Evolutionary conservation across 768 basidiomycete species (phyloP).

Genomic region (Lentinula boryana): DNA sequence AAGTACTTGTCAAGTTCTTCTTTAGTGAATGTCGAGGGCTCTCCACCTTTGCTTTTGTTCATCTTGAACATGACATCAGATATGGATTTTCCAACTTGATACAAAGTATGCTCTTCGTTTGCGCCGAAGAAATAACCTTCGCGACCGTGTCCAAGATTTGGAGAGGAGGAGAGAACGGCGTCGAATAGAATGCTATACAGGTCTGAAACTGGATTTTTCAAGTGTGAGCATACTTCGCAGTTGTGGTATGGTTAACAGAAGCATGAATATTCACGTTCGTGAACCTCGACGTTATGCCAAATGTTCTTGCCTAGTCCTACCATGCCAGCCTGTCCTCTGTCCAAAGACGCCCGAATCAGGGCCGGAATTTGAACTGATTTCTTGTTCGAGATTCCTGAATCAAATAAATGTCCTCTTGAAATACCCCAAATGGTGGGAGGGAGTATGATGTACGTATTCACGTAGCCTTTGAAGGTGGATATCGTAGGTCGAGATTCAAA

Average conservation of each 20-base stretch:
- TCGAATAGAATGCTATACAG: constrained; percentile 42
- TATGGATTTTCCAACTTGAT: constrained; percentile 34
- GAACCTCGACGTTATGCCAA: constrained; percentile 52
- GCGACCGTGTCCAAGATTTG: constrained; percentile 32
- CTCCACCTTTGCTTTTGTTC: constrained; percentile 28
- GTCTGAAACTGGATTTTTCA: constrained; percentile 26
- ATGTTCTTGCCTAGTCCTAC: constrained; percentile 53
- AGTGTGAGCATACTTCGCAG: not conserved
- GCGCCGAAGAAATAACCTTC: constrained; percentile 51
- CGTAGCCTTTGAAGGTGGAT: constrained; percentile 1
- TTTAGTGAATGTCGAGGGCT: constrained; percentile 39
- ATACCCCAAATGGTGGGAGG: constrained; percentile 50
- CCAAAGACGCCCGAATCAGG: constrained; percentile 37
- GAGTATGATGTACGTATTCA: constrained; percentile 6
- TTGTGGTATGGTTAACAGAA: not conserved
- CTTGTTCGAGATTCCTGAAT: constrained; percentile 45
- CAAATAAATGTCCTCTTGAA: constrained; percentile 39
- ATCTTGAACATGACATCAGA: constrained; percentile 30
- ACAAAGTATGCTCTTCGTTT: constrained; percentile 40
- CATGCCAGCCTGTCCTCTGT: constrained; percentile 44
- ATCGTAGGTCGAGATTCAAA: not conserved
- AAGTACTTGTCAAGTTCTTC: constrained; percentile 41
- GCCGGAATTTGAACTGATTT: constrained; percentile 48
- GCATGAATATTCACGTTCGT: constrained; percentile 34
- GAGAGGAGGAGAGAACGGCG: constrained; percentile 21